These are phyloP conservation scores for Globisporangium barbulae DNA, from an alignment of 352 stramenopile genomes.

Conservation along the genomic window DNA sequence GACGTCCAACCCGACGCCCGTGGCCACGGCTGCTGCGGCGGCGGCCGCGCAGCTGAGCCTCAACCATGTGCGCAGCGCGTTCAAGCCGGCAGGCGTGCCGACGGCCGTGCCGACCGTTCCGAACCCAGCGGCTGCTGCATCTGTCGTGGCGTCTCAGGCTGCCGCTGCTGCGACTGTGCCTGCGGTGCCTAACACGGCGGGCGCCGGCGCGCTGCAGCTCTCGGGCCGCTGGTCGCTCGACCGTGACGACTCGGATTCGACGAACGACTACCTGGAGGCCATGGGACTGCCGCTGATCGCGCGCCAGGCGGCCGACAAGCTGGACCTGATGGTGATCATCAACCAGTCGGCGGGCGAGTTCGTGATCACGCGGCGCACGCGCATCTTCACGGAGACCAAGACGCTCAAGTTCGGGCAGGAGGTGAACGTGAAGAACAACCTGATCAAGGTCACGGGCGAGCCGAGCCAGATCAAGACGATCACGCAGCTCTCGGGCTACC, in stretches of 20 bases:
- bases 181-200: conserved; percentile 63
- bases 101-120: conserved; percentile 29
- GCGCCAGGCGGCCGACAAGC: conserved; percentile 82
- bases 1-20: conserved; percentile 25
- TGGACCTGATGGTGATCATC: conserved; percentile 89
- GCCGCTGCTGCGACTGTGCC: conserved; percentile 23
- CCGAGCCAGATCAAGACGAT: conserved; percentile 66
- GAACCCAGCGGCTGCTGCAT: conserved; percentile 9
- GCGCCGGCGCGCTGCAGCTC: conserved; percentile 73
- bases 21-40: conserved; percentile 24
- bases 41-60: conserved; percentile 45
- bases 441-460: conserved; percentile 83
- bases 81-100: conserved; percentile 48
- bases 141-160: conserved; percentile 19
- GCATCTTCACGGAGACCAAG: conserved; percentile 90
- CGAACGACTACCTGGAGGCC: conserved; percentile 87
- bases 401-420: conserved; percentile 85
- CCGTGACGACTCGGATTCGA: conserved; percentile 86
- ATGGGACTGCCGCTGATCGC: conserved; percentile 82
- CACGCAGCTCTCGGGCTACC: conserved; percentile 80
- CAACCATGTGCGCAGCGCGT: conserved; percentile 68
- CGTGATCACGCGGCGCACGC: conserved; percentile 82
- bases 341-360: conserved; percentile 81
- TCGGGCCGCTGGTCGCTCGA: conserved; percentile 84
- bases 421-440: conserved; percentile 86